Percentiles rank a stretch among this genome's conserved stretches.
These are phyloP conservation scores for Mycena amicta DNA, from an alignment of 768 basidiomycete species.

Conservation along the genomic window DNA sequence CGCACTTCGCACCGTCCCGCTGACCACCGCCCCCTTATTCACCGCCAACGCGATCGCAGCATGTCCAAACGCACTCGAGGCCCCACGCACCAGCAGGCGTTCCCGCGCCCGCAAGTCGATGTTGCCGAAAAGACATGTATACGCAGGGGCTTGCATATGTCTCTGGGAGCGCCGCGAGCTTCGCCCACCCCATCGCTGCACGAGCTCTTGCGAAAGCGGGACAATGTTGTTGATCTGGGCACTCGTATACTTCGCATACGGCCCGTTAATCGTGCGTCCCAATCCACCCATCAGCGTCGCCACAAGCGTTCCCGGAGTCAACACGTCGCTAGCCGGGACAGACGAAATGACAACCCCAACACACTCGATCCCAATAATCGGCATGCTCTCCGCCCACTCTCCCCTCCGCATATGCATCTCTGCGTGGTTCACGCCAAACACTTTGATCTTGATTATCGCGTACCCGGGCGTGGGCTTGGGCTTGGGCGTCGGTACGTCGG, in stretches of 20 bases:
- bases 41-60: slow-evolving; percentile 24
- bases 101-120: slow-evolving; percentile 20
- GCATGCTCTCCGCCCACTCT: slow-evolving; percentile 28
- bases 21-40: slow-evolving; percentile 22
- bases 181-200: slow-evolving; percentile 18
- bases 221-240: slow-evolving; percentile 18
- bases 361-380: slow-evolving; percentile 28
- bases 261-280: slow-evolving; percentile 23
- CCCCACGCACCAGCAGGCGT: slow-evolving; percentile 23
- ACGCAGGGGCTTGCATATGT: slow-evolving; percentile 27
- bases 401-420: slow-evolving; percentile 29
- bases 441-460: slow-evolving; percentile 24
- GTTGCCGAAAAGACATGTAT: slow-evolving; percentile 24
- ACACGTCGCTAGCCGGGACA: background rate
- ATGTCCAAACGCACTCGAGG: slow-evolving; percentile 20
- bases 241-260: slow-evolving; percentile 22
- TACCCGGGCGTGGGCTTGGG: slow-evolving; percentile 12
- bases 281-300: slow-evolving; percentile 27
- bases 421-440: slow-evolving; percentile 28
- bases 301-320: slow-evolving; percentile 18
- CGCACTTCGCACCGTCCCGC: slow-evolving; percentile 20
- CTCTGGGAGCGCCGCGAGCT: slow-evolving; percentile 24
- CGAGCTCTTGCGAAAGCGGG: slow-evolving; percentile 12
- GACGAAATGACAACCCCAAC: slow-evolving; percentile 22
- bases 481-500: slow-evolving; percentile 10